Base-by-base conservation (phyloP, 1,284 basidiomycete species). In the Rhodofomes roseus region DNA sequence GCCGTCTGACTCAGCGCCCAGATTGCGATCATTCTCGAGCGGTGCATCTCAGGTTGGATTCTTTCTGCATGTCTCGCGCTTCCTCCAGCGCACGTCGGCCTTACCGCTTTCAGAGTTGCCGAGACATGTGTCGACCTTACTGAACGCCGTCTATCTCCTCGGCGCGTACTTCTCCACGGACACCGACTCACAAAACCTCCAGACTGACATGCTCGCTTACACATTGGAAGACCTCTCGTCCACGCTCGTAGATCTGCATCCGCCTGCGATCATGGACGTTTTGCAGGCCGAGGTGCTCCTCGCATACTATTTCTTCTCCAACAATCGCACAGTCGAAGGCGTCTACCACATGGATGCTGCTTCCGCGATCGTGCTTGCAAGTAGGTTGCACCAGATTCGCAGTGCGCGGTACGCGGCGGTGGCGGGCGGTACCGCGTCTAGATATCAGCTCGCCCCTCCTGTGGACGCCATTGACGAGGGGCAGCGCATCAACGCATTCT, bases 211-310 rank as follows among this genome's bases (percentile, higher is more conserved):
- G 48, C 64, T 74, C 18, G 60, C 66, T 25, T 68, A 65, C 54
- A 64, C 72, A 4, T 69, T 59, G 52, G 71, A 66, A 51, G 57
- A 65, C 2, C 68, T 68, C 56, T 68, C 37, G 40, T 54, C 68
- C 12, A 65, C 71, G 16, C 71, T 76, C 55, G 70, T 72, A 9
- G 67, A 71, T 29, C 64, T 68, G 44, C 64, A 73, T 2, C 59
- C 75, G 16, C 54, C 51, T 27, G 60, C 66, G 12, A 54, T 70
- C 16, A 69, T 79, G 51, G 50, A 52, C 34, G 69, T 66, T 9
- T 72, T 79, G 6, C 79, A 81, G 62, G 77, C 79, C 0, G 77
- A 80, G 56, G 67, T 79, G 6, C 73, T 82, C 8, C 71, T 82
- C 27, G 74, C 78, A 0, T 71, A 74, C 52, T 81, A 80, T 61